Percentiles rank a stretch among this genome's conserved stretches.
phyloP scores from a whole-genome alignment of 371 early-diverging fungal species.

The Mucor racemosus region DNA sequence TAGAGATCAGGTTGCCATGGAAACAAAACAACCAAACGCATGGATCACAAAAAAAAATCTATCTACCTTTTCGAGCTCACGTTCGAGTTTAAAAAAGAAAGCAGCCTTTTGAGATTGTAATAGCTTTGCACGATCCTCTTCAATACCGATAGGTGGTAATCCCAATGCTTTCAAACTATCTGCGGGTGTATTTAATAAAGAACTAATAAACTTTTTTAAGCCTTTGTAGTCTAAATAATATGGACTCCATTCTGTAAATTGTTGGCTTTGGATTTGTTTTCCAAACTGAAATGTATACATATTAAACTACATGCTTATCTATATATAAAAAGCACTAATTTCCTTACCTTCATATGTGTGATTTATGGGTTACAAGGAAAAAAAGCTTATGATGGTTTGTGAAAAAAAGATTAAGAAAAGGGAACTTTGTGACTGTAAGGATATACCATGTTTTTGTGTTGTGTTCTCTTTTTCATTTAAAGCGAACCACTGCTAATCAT shows the following conservation, averaged over 20 bases:
- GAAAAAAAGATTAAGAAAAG: constrained; percentile 1
- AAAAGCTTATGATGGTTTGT: background rate
- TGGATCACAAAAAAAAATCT: background rate
- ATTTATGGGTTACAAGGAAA: background rate
- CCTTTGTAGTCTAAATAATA: constrained; percentile 95
- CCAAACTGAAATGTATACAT: constrained; percentile 75
- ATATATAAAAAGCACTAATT: background rate
- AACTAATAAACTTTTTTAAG: constrained; percentile 94
- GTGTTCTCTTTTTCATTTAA: constrained; percentile 8
- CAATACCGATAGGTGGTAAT: constrained; percentile 47
- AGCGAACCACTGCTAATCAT: constrained; percentile 19
- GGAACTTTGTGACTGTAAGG: constrained; percentile 22
- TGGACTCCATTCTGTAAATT: constrained; percentile 88
- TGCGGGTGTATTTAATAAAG: constrained; percentile 51
- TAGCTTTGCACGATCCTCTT: constrained; percentile 59
- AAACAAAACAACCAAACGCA: background rate
- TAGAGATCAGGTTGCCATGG: background rate
- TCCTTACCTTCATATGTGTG: constrained; percentile 4
- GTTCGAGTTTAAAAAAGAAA: constrained; percentile 84
- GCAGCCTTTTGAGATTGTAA: constrained; percentile 78
- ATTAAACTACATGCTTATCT: background rate
- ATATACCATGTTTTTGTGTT: background rate
- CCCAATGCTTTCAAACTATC: constrained; percentile 32
- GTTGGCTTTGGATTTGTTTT: constrained; percentile 93
- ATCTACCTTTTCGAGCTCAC: constrained; percentile 80